Evolutionary conservation across 225 moss, liverwort and hornwort genomes (phyloP).

Genomic region (Pleurozium schreberi): DNA sequence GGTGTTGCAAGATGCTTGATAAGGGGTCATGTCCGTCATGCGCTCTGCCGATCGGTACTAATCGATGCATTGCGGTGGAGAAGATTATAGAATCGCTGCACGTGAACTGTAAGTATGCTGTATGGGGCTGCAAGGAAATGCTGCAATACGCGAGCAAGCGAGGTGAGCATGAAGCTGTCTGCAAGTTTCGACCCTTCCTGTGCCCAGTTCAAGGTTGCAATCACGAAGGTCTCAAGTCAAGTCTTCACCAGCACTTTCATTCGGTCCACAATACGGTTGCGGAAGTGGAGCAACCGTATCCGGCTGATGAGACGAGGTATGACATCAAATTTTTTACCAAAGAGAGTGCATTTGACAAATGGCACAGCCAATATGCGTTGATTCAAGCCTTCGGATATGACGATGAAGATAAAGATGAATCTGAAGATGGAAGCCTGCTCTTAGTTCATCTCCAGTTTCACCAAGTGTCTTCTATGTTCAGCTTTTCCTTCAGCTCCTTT

Average conservation of each 20-base stretch:
- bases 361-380: not conserved
- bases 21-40: not conserved
- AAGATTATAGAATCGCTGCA: conserved; percentile 5
- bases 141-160: not conserved
- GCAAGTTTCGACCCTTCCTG: not conserved
- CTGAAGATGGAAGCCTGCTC: not conserved
- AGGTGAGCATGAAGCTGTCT: not conserved
- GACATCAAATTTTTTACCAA: not conserved
- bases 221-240: not conserved
- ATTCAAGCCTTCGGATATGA: not conserved
- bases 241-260: not conserved
- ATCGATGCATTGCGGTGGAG: not conserved
- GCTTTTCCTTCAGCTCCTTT: conserved; percentile 3
- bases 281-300: not conserved
- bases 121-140: not conserved
- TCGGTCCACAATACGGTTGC: not conserved
- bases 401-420: not conserved
- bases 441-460: not conserved
- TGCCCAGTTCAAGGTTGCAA: not conserved
- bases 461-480: not conserved
- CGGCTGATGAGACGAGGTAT: not conserved
- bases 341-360: not conserved
- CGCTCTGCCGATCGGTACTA: not conserved
- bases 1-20: not conserved
- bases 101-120: not conserved